Conservation (phyloP, 108 stramenopile species). For the Conticribra guillardii region DNA sequence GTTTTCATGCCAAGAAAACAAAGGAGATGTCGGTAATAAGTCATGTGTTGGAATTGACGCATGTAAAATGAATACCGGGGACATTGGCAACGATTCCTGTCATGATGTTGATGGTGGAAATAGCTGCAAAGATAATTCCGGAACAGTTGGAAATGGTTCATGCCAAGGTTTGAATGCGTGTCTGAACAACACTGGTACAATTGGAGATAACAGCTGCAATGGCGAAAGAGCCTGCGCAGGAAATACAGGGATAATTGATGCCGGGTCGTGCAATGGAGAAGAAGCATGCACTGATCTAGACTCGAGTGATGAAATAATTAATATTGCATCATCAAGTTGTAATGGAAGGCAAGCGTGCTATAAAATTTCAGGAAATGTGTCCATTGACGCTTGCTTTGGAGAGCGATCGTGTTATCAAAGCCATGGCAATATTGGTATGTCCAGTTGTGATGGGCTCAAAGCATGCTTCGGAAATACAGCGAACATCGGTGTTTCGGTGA, state of each 20-base stretch:
- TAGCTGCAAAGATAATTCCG: neutral
- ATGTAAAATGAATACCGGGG: neutral
- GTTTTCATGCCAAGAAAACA: neutral
- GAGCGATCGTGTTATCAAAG: neutral
- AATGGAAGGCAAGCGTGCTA: neutral
- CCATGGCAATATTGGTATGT: neutral
- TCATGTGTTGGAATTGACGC: neutral
- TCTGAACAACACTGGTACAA: neutral
- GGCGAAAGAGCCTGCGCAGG: neutral
- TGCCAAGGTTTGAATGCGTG: neutral
- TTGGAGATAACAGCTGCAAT: neutral
- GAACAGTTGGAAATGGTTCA: neutral
- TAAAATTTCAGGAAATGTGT: neutral
- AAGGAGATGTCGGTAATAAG: neutral
- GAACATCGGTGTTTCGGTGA: neutral
- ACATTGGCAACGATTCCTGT: neutral
- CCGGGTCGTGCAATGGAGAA: neutral
- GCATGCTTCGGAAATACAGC: neutral
- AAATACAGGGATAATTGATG: neutral
- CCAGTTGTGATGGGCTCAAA: neutral
- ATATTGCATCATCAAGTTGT: too few species aligned
- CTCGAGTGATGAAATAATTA: too few species aligned
- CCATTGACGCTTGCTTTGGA: neutral
- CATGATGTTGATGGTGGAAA: neutral
- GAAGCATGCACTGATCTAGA: too few species aligned